Conservation (phyloP, 176 grass and related monocot species). For the Melocanna baccifera region DNA sequence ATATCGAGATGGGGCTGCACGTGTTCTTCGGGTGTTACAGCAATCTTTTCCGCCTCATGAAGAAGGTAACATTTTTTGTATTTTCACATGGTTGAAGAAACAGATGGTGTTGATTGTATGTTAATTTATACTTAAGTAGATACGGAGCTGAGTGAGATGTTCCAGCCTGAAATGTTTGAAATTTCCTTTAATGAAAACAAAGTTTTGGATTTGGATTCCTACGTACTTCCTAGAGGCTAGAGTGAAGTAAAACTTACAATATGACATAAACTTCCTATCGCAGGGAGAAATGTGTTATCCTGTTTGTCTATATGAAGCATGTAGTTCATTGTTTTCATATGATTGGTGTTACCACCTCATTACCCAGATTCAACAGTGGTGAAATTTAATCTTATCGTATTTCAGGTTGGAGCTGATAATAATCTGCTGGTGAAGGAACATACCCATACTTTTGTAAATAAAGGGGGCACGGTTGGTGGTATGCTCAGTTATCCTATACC, state of each 20-base stretch:
- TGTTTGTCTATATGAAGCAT: conserved; percentile 16
- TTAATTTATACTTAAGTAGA: background rate
- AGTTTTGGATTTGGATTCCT: too few species aligned
- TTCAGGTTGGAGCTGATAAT: conserved; percentile 83
- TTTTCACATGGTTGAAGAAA: background rate
- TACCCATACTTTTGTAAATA: conserved; percentile 97
- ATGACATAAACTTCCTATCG: background rate
- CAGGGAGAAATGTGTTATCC: background rate
- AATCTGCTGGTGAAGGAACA: conserved; percentile 97
- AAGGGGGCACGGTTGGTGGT: conserved; percentile 85
- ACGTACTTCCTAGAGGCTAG: background rate
- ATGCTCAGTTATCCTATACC: conserved; percentile 30
- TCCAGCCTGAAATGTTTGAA: background rate
- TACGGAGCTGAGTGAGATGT: background rate
- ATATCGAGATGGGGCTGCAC: conserved; percentile 97
- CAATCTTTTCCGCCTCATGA: conserved; percentile 97
- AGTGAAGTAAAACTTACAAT: too few species aligned
- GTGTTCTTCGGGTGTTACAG: conserved; percentile 98
- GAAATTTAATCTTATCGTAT: background rate
- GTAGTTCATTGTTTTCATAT: background rate
- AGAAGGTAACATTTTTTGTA: conserved; percentile 57
- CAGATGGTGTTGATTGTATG: background rate
- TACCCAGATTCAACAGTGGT: background rate
- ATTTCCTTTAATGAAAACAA: background rate
- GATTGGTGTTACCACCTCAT: background rate